A percentile compares a stretch with the other conserved stretches of the same genome.
These are phyloP conservation scores for Cutaneotrichosporon dermatis DNA, from an alignment of 1,284 basidiomycete species.

Conservation along the genomic window DNA sequence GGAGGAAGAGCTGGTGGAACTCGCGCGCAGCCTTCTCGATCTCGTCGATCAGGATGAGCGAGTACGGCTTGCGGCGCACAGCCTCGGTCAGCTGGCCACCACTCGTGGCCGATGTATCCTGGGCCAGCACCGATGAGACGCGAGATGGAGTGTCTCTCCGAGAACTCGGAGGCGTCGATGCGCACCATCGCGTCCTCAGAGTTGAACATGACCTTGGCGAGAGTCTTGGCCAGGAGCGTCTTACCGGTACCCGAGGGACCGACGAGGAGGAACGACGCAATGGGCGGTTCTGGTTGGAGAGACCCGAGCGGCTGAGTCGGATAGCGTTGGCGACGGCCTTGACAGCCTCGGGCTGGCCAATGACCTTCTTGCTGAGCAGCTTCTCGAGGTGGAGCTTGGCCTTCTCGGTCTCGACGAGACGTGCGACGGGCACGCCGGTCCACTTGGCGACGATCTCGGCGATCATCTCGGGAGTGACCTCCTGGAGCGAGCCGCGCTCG, in stretches of 20 bases:
- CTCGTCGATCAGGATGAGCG: constrained; percentile 50
- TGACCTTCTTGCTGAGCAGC: constrained; percentile 51
- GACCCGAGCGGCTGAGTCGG: constrained; percentile 56
- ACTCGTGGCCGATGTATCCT: constrained; percentile 57
- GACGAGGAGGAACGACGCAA: constrained; percentile 55
- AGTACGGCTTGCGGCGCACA: constrained; percentile 52
- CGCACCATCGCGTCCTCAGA: constrained; percentile 55
- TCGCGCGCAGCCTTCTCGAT: constrained; percentile 56
- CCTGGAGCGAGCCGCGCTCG: constrained; percentile 47
- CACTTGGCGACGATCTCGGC: constrained; percentile 56
- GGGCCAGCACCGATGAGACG: constrained; percentile 56
- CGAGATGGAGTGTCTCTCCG: constrained; percentile 55
- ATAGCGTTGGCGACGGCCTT: constrained; percentile 57
- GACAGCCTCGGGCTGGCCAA: constrained; percentile 58
- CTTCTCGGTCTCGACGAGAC: constrained; percentile 47
- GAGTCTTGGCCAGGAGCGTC: constrained; percentile 54
- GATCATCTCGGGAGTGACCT: constrained; percentile 54
- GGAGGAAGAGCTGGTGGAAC: constrained; percentile 57
- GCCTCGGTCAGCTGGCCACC: constrained; percentile 56
- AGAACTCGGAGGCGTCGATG: constrained; percentile 55
- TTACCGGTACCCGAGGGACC: constrained; percentile 56
- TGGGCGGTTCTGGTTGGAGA: constrained; percentile 55
- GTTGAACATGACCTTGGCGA: constrained; percentile 56
- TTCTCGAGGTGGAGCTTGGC: constrained; percentile 54
- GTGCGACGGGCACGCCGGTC: constrained; percentile 49